Percentiles rank a stretch among this genome's conserved stretches.
Evolutionary conservation across 768 basidiomycete genomes (phyloP).

Genomic region (Trametes coccinea): DNA sequence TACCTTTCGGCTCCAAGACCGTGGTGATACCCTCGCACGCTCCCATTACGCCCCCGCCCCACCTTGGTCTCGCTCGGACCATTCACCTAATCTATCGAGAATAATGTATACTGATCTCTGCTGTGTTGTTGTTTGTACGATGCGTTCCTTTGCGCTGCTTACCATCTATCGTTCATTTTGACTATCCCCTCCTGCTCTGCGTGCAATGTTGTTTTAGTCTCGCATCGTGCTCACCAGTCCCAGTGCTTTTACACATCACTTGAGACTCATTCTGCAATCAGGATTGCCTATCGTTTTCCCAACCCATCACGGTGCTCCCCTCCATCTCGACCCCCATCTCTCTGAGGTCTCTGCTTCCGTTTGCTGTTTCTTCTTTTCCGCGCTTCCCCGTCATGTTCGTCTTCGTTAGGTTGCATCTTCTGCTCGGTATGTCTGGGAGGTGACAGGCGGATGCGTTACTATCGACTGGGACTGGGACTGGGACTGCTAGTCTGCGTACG

Average conservation of each 20-base stretch:
- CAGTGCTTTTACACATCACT: neutral
- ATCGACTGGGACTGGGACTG: too few species aligned
- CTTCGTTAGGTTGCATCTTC: too few species aligned
- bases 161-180: conserved; percentile 8
- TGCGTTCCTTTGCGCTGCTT: conserved; percentile 13
- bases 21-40: conserved; percentile 8
- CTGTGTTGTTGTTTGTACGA: conserved; percentile 23
- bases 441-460: too few species aligned
- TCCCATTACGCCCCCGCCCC: neutral
- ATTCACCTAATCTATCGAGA: conserved; percentile 11
- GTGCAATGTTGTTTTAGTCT: neutral
- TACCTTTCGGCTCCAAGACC: neutral
- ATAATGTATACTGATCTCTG: conserved; percentile 21
- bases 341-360: neutral
- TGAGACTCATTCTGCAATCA: neutral
- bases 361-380: too few species aligned
- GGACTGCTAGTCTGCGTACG: too few species aligned
- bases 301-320: neutral
- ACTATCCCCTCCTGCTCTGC: neutral
- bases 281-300: neutral
- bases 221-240: neutral
- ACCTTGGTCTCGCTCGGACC: neutral
- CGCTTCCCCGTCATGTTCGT: too few species aligned
- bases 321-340: neutral
- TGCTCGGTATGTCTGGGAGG: too few species aligned